Evolutionary conservation across 2,329 filamentous ascomycete genomes (phyloP), one percentile per base, ranked within the genome.

Genomic region (Ascosphaera acerosa): DNA sequence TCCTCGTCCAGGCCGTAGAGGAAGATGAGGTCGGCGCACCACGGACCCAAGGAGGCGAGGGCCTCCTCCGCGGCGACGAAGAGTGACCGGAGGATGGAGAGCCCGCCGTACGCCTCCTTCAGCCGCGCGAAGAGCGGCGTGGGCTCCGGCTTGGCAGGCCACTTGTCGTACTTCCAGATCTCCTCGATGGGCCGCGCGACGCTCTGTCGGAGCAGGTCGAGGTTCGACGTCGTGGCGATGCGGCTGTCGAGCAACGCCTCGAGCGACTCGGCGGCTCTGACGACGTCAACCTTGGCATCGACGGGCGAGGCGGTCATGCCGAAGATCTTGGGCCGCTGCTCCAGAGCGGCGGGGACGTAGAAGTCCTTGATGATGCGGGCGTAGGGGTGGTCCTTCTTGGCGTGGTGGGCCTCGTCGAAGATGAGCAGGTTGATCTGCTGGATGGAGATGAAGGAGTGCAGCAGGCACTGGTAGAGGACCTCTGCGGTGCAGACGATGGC

Each of bases 241-340:
- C 72, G 70, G 46, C 73, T 76, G 44, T 87, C 66, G 1, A 97
- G 58, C 22, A 90, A 57, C 1, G 52, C 60, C 46, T 94, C 84
- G 0, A 97, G 62, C 32, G 76, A 60, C 36, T 56, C 54, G 0
- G 77, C 76, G 22, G 76, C 77, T 36, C 66, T 58, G 10, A 60
- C 57, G 17, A 90, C 62, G 39, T 91, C 70, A 0, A 65, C 64
- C 43, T 77, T 75, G 0, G 77, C 70, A 52, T 94, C 82, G 2
- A 92, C 73, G 1, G 87, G 87, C 0, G 87, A 94, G 5, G 87
- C 87, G 2, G 87, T 97, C 84, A 94, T 92, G 16, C 84, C 84
- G 40, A 97, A 76, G 14, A 97, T 70, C 22, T 71, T 73, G 3
- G 87, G 87, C 3, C 69, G 61, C 0, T 45, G 41, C 0, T 47